phyloP scores from a whole-genome alignment of 441 rosid genomes.

The Biscutella auriculata region DNA sequence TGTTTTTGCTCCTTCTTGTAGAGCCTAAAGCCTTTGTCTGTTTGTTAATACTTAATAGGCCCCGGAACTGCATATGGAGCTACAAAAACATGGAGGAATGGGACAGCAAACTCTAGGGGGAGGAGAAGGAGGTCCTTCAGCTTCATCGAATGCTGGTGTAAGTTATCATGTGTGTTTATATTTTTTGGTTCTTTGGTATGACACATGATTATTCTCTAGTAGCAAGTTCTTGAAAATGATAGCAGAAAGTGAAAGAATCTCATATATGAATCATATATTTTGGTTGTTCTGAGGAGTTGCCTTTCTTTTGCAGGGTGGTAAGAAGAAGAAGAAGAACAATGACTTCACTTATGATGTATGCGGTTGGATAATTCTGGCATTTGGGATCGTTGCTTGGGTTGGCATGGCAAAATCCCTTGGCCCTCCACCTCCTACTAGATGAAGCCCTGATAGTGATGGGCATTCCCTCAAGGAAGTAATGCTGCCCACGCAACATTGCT shows the following conservation, averaged over 20 bases:
- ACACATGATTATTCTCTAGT: neutral
- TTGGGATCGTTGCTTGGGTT: conserved; percentile 51
- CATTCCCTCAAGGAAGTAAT: neutral
- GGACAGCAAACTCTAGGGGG: conserved; percentile 30
- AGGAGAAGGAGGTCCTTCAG: conserved; percentile 32
- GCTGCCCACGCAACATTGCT: neutral
- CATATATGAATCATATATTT: neutral
- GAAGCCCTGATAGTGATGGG: neutral
- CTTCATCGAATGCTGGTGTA: conserved; percentile 35
- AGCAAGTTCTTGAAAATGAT: neutral
- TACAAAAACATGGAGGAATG: conserved; percentile 26
- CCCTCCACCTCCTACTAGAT: conserved; percentile 56
- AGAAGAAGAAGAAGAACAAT: conserved; percentile 38
- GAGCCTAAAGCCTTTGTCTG: neutral
- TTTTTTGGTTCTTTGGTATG: neutral
- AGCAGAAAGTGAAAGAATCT: neutral
- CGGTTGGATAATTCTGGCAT: conserved; percentile 54
- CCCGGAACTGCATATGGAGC: conserved; percentile 42
- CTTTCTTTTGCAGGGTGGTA: conserved; percentile 31
- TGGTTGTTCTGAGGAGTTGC: neutral
- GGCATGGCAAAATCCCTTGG: conserved; percentile 42
- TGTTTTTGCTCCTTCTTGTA: neutral
- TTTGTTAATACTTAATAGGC: conserved; percentile 24
- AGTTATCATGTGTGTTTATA: conserved; percentile 6
- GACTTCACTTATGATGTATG: conserved; percentile 52